Evolutionary conservation across 345 rosid species (phyloP).

Genomic region (Heritiera littoralis): DNA sequence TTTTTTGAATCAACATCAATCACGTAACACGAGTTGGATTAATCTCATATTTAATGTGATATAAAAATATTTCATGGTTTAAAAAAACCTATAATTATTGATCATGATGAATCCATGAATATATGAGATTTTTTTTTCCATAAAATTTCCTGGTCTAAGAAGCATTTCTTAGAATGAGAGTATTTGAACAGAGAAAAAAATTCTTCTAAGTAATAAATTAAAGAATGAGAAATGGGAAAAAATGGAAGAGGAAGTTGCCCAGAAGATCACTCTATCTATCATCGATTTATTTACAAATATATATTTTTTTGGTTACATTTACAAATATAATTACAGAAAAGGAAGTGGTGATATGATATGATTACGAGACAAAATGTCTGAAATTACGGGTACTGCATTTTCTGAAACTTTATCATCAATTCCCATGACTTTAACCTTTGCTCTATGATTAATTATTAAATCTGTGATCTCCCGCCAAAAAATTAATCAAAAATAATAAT

Average conservation of each 20-base stretch:
- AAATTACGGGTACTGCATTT: slow-evolving; percentile 3
- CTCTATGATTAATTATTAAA: background rate
- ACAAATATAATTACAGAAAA: background rate
- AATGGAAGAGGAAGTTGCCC: background rate
- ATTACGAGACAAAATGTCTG: background rate
- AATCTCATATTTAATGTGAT: too few relatives aligned
- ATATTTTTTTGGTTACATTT: too few relatives aligned
- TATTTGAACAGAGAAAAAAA: background rate
- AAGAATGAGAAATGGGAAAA: background rate
- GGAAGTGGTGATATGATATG: background rate
- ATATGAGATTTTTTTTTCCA: too few relatives aligned
- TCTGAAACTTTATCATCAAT: background rate
- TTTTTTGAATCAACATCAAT: too few relatives aligned
- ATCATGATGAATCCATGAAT: background rate
- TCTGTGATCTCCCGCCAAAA: background rate
- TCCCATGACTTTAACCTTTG: background rate
- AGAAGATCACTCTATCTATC: background rate
- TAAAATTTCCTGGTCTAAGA: background rate
- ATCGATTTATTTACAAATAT: background rate
- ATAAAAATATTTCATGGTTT: too few relatives aligned
- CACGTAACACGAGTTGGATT: too few relatives aligned
- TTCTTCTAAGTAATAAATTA: background rate
- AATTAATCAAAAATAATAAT: background rate
- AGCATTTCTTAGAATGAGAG: background rate
- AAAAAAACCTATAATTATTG: too few relatives aligned